Conservation (phyloP, 129 eudicot genomes). For the Kitagawia praeruptora region DNA sequence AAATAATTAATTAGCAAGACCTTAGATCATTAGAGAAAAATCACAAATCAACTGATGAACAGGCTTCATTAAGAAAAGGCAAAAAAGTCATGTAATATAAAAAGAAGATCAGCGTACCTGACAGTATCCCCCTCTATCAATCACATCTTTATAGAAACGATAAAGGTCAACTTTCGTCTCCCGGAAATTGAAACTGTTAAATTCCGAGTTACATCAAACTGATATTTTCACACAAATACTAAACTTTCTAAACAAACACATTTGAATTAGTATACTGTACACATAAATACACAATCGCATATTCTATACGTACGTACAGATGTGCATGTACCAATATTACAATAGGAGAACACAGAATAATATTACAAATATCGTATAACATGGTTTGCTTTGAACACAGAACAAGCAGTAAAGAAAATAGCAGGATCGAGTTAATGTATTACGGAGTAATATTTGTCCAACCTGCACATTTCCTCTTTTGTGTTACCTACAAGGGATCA, state of each 20-base stretch:
- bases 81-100: background rate
- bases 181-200: conserved; percentile 51
- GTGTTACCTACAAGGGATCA: background rate
- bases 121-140: conserved; percentile 48
- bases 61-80: background rate
- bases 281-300: background rate
- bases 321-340: too few species aligned
- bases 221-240: background rate
- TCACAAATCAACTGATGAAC: background rate
- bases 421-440: background rate
- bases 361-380: too few species aligned
- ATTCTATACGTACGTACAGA: background rate
- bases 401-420: background rate
- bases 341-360: too few species aligned
- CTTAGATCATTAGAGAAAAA: background rate
- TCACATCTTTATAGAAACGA: conserved; percentile 43
- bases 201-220: background rate
- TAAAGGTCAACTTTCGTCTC: conserved; percentile 49
- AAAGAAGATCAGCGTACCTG: conserved; percentile 28
- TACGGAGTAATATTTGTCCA: background rate
- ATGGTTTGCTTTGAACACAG: background rate
- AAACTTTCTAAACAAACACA: background rate
- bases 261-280: background rate
- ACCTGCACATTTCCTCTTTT: background rate
- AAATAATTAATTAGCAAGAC: background rate